A percentile compares a stretch with the other conserved stretches of the same genome.
phyloP scores from a whole-genome alignment of 768 basidiomycete species.

The Macrolepiota albuminosa region DNA sequence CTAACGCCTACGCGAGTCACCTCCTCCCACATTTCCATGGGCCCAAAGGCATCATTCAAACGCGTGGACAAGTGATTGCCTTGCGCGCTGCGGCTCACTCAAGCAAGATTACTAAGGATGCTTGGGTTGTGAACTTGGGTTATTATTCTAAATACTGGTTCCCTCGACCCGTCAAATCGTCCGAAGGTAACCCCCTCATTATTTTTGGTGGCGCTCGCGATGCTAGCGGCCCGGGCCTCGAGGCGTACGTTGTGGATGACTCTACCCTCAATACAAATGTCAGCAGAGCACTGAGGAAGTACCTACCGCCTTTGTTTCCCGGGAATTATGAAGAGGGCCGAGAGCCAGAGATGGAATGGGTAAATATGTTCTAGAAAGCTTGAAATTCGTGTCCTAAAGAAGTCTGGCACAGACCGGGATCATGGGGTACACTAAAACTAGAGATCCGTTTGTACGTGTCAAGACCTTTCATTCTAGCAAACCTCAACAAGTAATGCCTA shows the following conservation, averaged over 20 bases:
- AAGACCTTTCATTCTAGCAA: background rate
- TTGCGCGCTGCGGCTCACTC: constrained; percentile 31
- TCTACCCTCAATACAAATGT: constrained; percentile 42
- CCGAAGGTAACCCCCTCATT: constrained; percentile 45
- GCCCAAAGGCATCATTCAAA: constrained; percentile 55
- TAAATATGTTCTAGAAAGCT: constrained; percentile 24
- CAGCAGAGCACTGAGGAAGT: constrained; percentile 46
- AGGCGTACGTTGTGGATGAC: constrained; percentile 56
- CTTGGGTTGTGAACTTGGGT: constrained; percentile 49
- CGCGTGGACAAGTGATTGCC: constrained; percentile 63
- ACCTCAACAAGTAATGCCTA: background rate
- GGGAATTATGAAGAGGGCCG: constrained; percentile 40
- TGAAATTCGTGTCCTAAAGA: background rate
- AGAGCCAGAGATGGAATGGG: constrained; percentile 83
- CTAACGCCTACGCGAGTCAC: constrained; percentile 78
- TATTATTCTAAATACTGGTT: constrained; percentile 70
- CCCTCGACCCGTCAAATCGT: constrained; percentile 46
- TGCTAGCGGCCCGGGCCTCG: constrained; percentile 35
- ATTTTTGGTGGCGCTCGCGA: constrained; percentile 72
- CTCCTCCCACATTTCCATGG: constrained; percentile 68
- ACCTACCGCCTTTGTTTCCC: constrained; percentile 56
- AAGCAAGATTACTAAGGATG: constrained; percentile 34
- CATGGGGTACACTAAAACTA: constrained; percentile 64
- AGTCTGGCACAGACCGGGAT: constrained; percentile 61
- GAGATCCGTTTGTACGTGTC: constrained; percentile 62